Base-by-base conservation (phyloP, 352 stramenopile genomes). In the Pseudoperonospora humuli region DNA sequence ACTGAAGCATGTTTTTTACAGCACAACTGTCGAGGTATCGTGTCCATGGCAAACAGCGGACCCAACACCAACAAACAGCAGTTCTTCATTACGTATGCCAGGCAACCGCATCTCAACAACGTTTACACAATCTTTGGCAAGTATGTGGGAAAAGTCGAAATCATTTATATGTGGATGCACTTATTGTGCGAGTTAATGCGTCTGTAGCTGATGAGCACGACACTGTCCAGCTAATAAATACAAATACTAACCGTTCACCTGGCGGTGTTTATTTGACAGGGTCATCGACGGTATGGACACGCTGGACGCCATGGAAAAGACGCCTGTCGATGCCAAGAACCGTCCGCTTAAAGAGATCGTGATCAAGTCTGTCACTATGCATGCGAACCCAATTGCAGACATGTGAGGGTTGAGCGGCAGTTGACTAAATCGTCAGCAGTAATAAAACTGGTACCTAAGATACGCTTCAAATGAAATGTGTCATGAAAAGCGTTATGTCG, bases 21-120 rank as follows among this genome's bases (percentile, higher is more conserved):
- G 71, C 85, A 96, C 63, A 93, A 96, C 44, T 79, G 68, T 54
- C 64, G 86, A 47, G 86, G 86, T 25, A 89, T 96, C 51, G 79
- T 97, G 20, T 95, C 85, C 15, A 96, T 97, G 84, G 88, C 88
- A 38, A 97, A 96, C 72, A 93, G 75, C 49, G 82, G 84, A 1
- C 74, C 88, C 19, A 88, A 95, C 63, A 96, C 89, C 26, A 97
- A 97, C 70, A 80, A 84, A 50, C 90, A 90, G 46, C 93, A 99
- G 67, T 99, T 99, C 58, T 98, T 99, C 68, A 97, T 99, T 57
- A 96, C 94, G 31, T 98, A 97, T 50, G 86, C 90, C 57, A 91
- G 91, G 57, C 92, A 98, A 55, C 87, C 93, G 35, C 95, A 98
- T 58, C 70, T 99, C 29, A 98, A 99, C 73, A 98, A 98, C 67